Percentiles rank a stretch among this genome's conserved stretches.
phyloP scores from a whole-genome alignment of 176 grass and related monocot species.

The Stipa capillata region DNA sequence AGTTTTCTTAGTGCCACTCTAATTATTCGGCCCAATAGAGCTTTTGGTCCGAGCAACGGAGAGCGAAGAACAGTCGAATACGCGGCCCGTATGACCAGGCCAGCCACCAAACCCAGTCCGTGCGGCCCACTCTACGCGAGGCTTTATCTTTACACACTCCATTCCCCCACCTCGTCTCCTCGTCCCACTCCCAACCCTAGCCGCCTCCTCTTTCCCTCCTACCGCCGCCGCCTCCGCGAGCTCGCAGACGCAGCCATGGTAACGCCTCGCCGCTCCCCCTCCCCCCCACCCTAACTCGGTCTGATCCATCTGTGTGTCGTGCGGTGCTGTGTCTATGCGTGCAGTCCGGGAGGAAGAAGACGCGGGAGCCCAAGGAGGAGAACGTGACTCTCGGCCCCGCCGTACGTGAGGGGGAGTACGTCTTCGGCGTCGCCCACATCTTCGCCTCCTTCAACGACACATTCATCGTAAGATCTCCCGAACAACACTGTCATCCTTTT shows the following conservation, averaged over 20 bases:
- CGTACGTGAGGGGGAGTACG: slow-evolving; percentile 58
- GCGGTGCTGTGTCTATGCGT: background rate
- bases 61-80: background rate
- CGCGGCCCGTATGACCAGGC: background rate
- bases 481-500: no score
- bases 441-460: slow-evolving; percentile 78
- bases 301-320: background rate
- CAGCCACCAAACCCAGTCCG: background rate
- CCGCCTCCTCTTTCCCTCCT: background rate
- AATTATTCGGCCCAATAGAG: background rate
- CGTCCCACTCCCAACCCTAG: background rate
- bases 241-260: slow-evolving; percentile 25
- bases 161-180: background rate
- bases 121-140: background rate
- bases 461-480: slow-evolving; percentile 58
- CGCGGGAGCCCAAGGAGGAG: slow-evolving; percentile 61
- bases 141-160: background rate
- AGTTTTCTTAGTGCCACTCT: no score
- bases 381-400: slow-evolving; percentile 70
- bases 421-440: slow-evolving; percentile 57
- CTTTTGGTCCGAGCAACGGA: no score
- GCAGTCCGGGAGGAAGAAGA: slow-evolving; percentile 61
- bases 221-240: background rate
- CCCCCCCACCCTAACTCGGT: no score
- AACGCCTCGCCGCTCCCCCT: background rate